Evolutionary conservation across 148 eudicot genomes (phyloP), one percentile per base, ranked within the genome.

Genomic region (Fagopyrum esculentum): DNA sequence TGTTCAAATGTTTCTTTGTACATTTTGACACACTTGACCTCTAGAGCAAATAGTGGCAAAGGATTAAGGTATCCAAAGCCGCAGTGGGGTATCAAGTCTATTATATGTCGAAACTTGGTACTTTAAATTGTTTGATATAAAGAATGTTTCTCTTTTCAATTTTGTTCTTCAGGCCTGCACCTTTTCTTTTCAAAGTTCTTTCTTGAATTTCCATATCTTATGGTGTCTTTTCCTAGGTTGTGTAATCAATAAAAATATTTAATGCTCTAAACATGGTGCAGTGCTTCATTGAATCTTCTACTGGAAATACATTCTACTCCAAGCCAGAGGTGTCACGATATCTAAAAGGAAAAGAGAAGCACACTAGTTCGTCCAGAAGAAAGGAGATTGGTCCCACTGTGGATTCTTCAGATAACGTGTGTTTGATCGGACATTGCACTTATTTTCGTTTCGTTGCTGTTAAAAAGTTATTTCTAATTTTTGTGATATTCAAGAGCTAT

Each of bases 281-380:
- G 98, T 75, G 82, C 72, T 93, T 77, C 78, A 83, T 76, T 74
- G 90, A 89, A 60, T 81, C 82, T 40, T 71, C 82, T 48, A 83
- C 86, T 83, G 88, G 93, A 74, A 57, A 52, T 72, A 87, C 75
- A 79, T 89, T 88, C 79, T 87, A 77, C 76, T 88, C 97, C 22
- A 89, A 85, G 88, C 90, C 93, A 69, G 84, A 87, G 69, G 93
- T 93, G 35, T 60, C 71, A 29, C 75, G 83, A 19, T 87, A 89
- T 85, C 84, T 93, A 48, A 47, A 80, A 73, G 79, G 82, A 52
- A 56, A 70, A 72, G 73, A 78, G 73, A 22, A 40, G 55, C 17
- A 26, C 73, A 60, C 78, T 81, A 74, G 77, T 17, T 55, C 75
- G 73, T 74, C 89, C 45, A 57, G 70, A 74, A 71, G 35, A 57